Evolutionary conservation across 768 basidiomycete species (phyloP).

Genomic region (Rhizopogon salebrosus): DNA sequence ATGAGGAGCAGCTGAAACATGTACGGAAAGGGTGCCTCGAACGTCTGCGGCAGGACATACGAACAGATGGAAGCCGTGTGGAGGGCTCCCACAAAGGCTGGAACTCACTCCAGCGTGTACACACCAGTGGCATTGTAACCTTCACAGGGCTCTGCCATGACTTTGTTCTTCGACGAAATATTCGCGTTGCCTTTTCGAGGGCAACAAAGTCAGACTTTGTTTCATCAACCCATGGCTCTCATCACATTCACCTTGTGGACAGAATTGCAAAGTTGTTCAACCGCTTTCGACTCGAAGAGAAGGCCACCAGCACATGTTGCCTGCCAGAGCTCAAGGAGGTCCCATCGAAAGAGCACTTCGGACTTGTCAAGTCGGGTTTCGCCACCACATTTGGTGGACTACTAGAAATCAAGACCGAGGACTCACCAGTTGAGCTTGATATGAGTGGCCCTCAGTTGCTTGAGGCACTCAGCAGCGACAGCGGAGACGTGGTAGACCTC

Average conservation of each 20-base stretch:
- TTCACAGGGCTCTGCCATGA: constrained; percentile 14
- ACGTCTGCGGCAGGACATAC: constrained; percentile 13
- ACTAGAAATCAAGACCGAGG: not conserved
- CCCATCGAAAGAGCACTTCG: constrained; percentile 9
- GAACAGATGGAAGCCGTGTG: constrained; percentile 22
- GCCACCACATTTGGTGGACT: not conserved
- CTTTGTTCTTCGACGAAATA: constrained; percentile 17
- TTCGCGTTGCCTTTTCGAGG: constrained; percentile 5
- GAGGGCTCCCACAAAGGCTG: constrained; percentile 25
- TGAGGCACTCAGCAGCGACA: not conserved
- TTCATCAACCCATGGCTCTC: constrained; percentile 15
- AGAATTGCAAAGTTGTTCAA: constrained; percentile 14
- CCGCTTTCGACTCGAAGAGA: not conserved
- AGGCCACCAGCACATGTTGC: not conserved
- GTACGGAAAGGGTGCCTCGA: constrained; percentile 23
- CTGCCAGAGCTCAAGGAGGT: not conserved
- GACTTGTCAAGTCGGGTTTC: not conserved
- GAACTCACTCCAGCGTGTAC: constrained; percentile 16
- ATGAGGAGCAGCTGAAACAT: constrained; percentile 23
- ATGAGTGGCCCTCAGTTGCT: not conserved
- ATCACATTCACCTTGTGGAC: constrained; percentile 19
- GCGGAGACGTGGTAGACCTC: not conserved
- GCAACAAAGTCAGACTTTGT: constrained; percentile 4
- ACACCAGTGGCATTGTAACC: constrained; percentile 18
- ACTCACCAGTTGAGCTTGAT: constrained; percentile 22